Base-by-base conservation (phyloP, 352 stramenopile species). In the Phytophthora idaei region DNA sequence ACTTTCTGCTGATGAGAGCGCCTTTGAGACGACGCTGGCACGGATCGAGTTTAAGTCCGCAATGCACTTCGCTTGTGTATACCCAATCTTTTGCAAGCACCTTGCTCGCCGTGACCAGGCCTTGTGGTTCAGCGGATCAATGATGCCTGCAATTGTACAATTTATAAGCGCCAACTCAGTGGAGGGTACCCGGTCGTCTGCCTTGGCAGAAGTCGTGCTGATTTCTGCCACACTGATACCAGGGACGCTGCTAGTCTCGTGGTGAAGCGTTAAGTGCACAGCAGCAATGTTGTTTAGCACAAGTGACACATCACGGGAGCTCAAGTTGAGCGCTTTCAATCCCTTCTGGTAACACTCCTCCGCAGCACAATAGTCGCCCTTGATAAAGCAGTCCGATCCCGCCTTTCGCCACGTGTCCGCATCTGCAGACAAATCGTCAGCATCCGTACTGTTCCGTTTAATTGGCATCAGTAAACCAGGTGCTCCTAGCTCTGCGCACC, bases 101-200 rank as follows among this genome's bases (percentile, higher is more conserved):
- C 62, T 45, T 2, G 53, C 37, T 25, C 71, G 61, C 54, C 71
- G 57, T 51, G 59, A 3, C 71, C 71, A 78, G 14, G 57, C 67
- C 14, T 75, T 78, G 44, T 41, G 5, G 15, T 78, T 78, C 0
- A 73, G 41, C 2, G 67, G 62, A 12, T 75, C 71, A 1, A 78
- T 51, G 8, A 75, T 67, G 1, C 66, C 71, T 41, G 71, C 67
- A 34, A 78, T 57, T 0, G 61, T 73, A 37, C 61, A 68, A 15
- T 75, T 75, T n/a, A 78, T 29, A 21, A 73, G 2, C 15, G 41
- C 41, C 10, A 48, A n/a, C n/a, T 48, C 41, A 2, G 15, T 25
- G 21, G 4, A 48, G 21, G 41, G 41, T 5, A 48, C 10, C 41
- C 21, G 11, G 15, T 48, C 15, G 12, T 48, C 41, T 14, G 41